Percentiles rank a stretch among this genome's conserved stretches.
These are phyloP conservation scores for Trichoderma guizhouense DNA, from an alignment of 2,329 filamentous ascomycete species.

Conservation along the genomic window DNA sequence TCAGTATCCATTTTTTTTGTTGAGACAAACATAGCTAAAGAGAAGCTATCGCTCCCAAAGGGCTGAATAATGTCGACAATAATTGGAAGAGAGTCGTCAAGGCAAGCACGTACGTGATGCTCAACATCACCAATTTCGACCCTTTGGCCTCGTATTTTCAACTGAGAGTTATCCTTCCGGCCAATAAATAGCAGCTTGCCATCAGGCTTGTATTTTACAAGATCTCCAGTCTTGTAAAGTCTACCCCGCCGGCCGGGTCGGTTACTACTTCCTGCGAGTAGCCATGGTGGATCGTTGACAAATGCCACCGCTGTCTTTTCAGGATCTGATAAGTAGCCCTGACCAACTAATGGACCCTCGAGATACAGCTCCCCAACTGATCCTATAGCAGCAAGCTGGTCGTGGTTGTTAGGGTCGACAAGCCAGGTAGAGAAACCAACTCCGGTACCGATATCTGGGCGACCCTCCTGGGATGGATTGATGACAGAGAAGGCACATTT, in stretches of 20 bases:
- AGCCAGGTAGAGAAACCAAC: conserved; percentile 18
- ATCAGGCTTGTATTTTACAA: conserved; percentile 32
- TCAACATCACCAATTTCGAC: conserved; percentile 28
- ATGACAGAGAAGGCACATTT: not conserved
- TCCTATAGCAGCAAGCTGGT: conserved; percentile 17
- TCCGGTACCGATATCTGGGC: not conserved
- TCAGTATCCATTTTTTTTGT: not conserved
- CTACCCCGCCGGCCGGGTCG: conserved; percentile 11
- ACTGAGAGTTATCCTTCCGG: conserved; percentile 48
- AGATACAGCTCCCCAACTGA: conserved; percentile 19
- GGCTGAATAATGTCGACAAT: not conserved
- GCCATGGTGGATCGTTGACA: conserved; percentile 33
- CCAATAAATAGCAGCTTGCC: conserved; percentile 40
- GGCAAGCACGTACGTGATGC: conserved; percentile 16
- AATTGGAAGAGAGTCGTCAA: not conserved
- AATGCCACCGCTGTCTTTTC: conserved; percentile 19
- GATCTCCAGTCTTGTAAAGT: conserved; percentile 37
- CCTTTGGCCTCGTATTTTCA: conserved; percentile 53
- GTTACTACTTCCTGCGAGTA: conserved; percentile 25
- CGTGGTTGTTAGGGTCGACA: conserved; percentile 7
- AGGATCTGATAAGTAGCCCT: conserved; percentile 20
- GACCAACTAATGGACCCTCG: conserved; percentile 21
- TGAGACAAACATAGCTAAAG: not conserved
- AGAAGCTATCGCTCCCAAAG: not conserved
- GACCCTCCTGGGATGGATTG: not conserved